A percentile compares a stretch with the other conserved stretches of the same genome.
Evolutionary conservation across 345 rosid genomes (phyloP).

Genomic region (Punica granatum): DNA sequence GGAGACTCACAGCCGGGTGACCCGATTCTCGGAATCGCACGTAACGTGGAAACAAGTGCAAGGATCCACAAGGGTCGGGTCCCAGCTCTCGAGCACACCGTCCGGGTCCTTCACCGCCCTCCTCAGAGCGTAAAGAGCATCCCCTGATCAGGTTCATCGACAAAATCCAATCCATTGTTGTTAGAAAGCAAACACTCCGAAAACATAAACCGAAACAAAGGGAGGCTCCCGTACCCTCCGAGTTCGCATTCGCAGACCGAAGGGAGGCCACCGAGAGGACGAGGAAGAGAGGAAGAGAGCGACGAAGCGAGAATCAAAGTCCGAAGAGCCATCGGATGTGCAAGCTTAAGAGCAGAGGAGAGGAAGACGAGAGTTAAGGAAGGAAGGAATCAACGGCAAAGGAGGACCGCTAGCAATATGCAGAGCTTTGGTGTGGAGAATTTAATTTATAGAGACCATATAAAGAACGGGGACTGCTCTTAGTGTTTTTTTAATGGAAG

Average conservation of each 20-base stretch:
- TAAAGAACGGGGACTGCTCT: not conserved
- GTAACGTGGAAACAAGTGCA: conserved; percentile 81
- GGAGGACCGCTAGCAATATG: not conserved
- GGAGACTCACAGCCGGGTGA: conserved; percentile 51
- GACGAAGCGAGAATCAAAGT: conserved; percentile 18
- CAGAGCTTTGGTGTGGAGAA: conserved; percentile 1
- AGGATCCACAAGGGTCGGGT: conserved; percentile 70
- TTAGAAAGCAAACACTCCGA: not conserved
- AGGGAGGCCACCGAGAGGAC: conserved; percentile 4
- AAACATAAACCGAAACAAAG: not conserved
- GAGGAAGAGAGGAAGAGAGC: conserved; percentile 7
- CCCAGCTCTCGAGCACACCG: conserved; percentile 64
- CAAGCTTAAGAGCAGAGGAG: not conserved
- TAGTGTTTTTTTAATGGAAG: not conserved
- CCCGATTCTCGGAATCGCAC: conserved; percentile 48
- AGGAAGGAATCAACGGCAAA: not conserved
- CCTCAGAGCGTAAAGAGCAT: conserved; percentile 63
- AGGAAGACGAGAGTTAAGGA: not conserved
- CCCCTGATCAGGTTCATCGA: conserved; percentile 33
- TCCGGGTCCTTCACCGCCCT: conserved; percentile 61
- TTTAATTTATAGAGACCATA: conserved; percentile 10
- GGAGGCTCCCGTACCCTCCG: conserved; percentile 30
- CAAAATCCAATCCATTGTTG: not conserved
- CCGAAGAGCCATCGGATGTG: conserved; percentile 22
- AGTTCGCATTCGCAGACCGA: conserved; percentile 30